Evolutionary conservation across 2,329 filamentous ascomycete species (phyloP), one percentile per base, ranked within the genome.

Genomic region (Arthrobotrys megalospora): DNA sequence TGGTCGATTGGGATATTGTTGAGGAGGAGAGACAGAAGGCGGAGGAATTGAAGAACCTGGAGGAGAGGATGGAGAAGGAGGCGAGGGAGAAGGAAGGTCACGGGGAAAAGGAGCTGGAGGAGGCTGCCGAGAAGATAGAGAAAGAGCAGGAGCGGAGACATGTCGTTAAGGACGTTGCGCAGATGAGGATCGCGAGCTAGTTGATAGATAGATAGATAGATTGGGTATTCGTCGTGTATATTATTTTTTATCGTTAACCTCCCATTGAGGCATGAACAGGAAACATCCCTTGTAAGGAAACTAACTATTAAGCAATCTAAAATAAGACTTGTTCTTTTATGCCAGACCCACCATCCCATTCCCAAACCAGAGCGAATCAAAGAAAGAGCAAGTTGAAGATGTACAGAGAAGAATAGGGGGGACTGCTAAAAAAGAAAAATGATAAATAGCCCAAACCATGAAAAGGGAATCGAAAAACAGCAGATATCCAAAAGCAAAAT

Each of bases 1-100:
- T 93, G 65, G 86, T 83, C 7, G 86, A 87, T 79, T 84, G 84
- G 73, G 82, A 85, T 63, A 84, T 84, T 4, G 82, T 87, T 85
- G 77, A 84, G 85, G 70, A 82, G 83, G 45, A 83, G 58, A 79
- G 52, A 67, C 41, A 55, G 36, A 75, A 66, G 72, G 72, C 70
- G 1, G 72, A 78, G 28, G 71, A 70, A 45, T 62, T 79, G 71
- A 80, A 64, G 58, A 63, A 63, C 62, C 53, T 52, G 53, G 75
- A 69, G 69, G 48, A 66, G 36, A 55, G 79, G 76, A 79, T 68
- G 79, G 73, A 78, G 68, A 63, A 69, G 62, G 68, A 77, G 52
- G 73, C 64, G 16, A 69, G 75, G 50, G 64, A 66, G 62, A 79
- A 75, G 34, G 70, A 65, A 32, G 75, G 71, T 14, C 53, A 76